These are phyloP conservation scores for Phoma sp. DNA, from an alignment of 2,329 filamentous ascomycete species.

Conservation along the genomic window DNA sequence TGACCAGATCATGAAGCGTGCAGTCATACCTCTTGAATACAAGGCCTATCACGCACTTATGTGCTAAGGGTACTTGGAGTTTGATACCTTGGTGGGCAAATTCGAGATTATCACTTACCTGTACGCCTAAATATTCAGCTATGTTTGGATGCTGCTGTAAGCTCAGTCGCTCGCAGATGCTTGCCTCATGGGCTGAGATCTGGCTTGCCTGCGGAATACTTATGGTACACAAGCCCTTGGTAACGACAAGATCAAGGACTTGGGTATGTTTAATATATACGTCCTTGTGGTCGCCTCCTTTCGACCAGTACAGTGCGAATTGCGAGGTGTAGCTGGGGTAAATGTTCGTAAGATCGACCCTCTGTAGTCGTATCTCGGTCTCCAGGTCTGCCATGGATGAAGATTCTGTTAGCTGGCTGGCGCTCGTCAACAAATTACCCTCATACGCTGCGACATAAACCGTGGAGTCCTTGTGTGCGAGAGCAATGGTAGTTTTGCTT, in stretches of 20 bases:
- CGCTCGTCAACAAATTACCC: background rate
- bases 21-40: slow-evolving; percentile 8
- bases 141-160: background rate
- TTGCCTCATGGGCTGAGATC: background rate
- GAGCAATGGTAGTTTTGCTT: background rate
- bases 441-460: background rate
- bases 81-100: background rate
- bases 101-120: background rate
- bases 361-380: background rate
- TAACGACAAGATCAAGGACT: background rate
- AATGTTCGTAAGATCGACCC: background rate
- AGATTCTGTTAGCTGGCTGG: background rate
- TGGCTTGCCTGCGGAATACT: background rate
- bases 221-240: background rate
- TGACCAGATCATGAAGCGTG: slow-evolving; percentile 7
- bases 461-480: background rate
- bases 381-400: background rate
- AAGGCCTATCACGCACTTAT: background rate
- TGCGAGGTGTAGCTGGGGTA: background rate
- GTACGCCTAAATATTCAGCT: background rate
- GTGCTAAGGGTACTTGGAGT: background rate
- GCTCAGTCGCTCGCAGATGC: background rate
- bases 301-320: background rate
- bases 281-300: background rate
- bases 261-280: background rate